phyloP scores from a whole-genome alignment of 2,329 filamentous ascomycete species.

The Monilinia fructicola region DNA sequence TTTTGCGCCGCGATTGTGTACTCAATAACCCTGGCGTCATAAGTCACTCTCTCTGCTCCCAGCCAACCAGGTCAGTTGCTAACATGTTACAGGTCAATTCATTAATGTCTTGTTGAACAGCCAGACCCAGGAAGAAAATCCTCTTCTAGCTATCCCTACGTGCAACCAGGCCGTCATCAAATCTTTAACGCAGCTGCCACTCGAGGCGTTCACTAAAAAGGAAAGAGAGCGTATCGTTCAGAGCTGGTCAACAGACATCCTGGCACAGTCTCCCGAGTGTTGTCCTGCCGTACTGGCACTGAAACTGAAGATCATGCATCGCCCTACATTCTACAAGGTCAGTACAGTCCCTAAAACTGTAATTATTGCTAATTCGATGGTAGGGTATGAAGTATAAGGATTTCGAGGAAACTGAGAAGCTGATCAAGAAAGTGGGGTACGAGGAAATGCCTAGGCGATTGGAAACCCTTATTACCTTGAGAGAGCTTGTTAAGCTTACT shows the following conservation, averaged over 20 bases:
- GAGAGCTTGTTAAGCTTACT: slow-evolving; percentile 34
- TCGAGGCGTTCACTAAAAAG: slow-evolving; percentile 45
- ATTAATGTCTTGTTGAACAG: slow-evolving; percentile 34
- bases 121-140: slow-evolving; percentile 30
- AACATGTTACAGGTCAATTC: slow-evolving; percentile 32
- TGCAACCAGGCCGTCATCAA: slow-evolving; percentile 35
- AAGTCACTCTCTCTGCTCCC: slow-evolving; percentile 25
- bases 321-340: slow-evolving; percentile 51
- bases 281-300: slow-evolving; percentile 45
- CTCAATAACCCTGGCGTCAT: slow-evolving; percentile 32
- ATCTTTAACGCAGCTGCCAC: slow-evolving; percentile 34
- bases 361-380: slow-evolving; percentile 15
- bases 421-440: slow-evolving; percentile 20
- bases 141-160: slow-evolving; percentile 25
- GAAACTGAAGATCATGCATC: slow-evolving; percentile 50
- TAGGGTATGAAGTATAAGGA: slow-evolving; percentile 43
- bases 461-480: slow-evolving; percentile 11
- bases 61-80: slow-evolving; percentile 2
- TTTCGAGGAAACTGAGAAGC: slow-evolving; percentile 40
- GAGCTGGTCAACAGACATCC: slow-evolving; percentile 28
- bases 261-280: slow-evolving; percentile 25
- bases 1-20: slow-evolving; percentile 32
- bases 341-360: not conserved
- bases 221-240: slow-evolving; percentile 48
- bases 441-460: slow-evolving; percentile 17